Base-by-base conservation (phyloP, 805 yeast genomes). In the Myxozyma geophila region DNA sequence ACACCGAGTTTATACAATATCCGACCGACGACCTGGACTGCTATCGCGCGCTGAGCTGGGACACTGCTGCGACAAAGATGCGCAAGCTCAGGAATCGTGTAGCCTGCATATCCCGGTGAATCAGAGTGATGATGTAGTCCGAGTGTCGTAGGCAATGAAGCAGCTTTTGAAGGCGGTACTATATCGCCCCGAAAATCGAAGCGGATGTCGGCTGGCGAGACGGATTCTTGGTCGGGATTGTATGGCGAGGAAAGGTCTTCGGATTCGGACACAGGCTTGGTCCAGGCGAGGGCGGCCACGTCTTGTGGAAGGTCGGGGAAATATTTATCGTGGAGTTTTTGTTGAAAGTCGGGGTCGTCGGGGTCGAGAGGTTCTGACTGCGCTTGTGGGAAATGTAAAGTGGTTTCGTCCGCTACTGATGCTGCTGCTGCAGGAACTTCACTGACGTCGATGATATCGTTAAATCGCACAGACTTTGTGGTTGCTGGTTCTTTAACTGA, bases 121-220 rank as follows among this genome's bases (percentile, higher is more conserved):
- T 88, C 90, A 0, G 97, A 83, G 75, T 95, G 99, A 74, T 95
- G 98, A 72, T 91, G 97, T 33, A 95, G 81, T 0, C 97, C 99
- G 46, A 82, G 73, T 46, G 80, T 78, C 0, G 87, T 80, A 1
- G 88, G 85, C 7, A 84, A 75, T 28, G 75, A 75, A 0, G 76
- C 74, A 37, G 85, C 79, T 55, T 85, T 80, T 0, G 80, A 75
- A 6, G 88, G 87, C 7, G 86, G 80, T 2, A 95, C 80, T 64
- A 95, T 74, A 69, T 89, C 80, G 10, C 98, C 99, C 56, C 85
- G 80, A 75, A 95, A 92, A 72, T 93, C 98, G 73, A 95, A 95
- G 67, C 99, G 79, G 73, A 93, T 78, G 58, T 89, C 91, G 4
- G 87, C 71, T 4, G 80, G 78, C 7, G 75, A 72, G 1, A 78